A percentile compares a stretch with the other conserved stretches of the same genome.
phyloP scores from a whole-genome alignment of 768 basidiomycete species.

The Filobasidium floriforme region DNA sequence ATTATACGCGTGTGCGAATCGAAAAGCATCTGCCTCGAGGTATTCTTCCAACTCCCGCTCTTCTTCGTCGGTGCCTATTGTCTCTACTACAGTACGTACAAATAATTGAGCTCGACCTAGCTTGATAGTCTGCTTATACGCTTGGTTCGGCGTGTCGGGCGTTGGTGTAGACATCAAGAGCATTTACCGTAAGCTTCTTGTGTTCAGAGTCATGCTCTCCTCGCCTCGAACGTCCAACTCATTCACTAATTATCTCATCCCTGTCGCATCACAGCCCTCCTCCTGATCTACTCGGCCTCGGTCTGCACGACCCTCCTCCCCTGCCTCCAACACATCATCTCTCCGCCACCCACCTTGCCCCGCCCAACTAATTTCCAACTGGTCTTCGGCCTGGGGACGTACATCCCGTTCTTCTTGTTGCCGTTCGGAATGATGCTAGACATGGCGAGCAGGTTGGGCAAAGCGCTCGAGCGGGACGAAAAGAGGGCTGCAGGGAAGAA shows the following conservation, averaged over 20 bases:
- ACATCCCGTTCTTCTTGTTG: slow-evolving; percentile 67
- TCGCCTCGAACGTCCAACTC: background rate
- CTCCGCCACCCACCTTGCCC: slow-evolving; percentile 52
- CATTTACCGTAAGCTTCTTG: slow-evolving; percentile 34
- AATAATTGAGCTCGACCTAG: background rate
- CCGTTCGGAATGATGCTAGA: slow-evolving; percentile 68
- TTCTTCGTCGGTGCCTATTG: slow-evolving; percentile 58
- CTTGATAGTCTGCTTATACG: too few species aligned
- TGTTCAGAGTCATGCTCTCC: slow-evolving; percentile 1
- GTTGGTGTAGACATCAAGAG: slow-evolving; percentile 34
- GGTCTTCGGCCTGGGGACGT: slow-evolving; percentile 57
- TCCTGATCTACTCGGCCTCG: slow-evolving; percentile 68
- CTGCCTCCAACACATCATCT: slow-evolving; percentile 60
- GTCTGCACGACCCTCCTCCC: slow-evolving; percentile 70
- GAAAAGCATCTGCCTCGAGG: slow-evolving; percentile 40
- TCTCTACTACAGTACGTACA: slow-evolving; percentile 31
- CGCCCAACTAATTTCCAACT: slow-evolving; percentile 48
- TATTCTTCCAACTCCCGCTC: slow-evolving; percentile 59
- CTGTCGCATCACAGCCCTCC: slow-evolving; percentile 48
- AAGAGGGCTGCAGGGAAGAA: background rate
- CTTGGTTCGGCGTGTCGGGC: too few species aligned
- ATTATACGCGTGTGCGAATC: too few species aligned
- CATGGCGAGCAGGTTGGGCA: slow-evolving; percentile 49
- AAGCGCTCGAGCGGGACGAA: slow-evolving; percentile 20
- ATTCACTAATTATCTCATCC: slow-evolving; percentile 55